Evolutionary conservation across 306 rosid species (phyloP), one percentile per base, ranked within the genome.

Genomic region (Carpinus fangiana): DNA sequence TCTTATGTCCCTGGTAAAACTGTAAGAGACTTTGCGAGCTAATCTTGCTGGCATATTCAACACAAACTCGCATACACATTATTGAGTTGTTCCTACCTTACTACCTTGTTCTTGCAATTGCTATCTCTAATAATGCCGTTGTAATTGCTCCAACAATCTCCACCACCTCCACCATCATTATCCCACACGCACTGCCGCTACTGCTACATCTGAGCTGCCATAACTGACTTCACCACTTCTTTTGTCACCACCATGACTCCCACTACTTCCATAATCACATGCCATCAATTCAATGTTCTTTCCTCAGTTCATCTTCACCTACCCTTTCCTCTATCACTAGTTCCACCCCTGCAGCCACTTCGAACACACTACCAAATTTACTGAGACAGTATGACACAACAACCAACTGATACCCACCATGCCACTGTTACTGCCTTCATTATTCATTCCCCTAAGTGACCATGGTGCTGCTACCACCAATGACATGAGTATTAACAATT

Each of bases 61-160:
- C 36, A 18, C 21, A 7, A 34, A 65, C 50, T 16, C 12, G 8
- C 50, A 66, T n/a, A 66, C 72, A 18, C 2, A 36, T 41, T 66
- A 16, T 64, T 36, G 45, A 64, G 60, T 47, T 83, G 23, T 73
- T 72, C 53, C 57, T 23, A 59, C 65, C 36, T 23, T 23, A 20
- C 65, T 52, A 48, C 14, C 14, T 11, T 11, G 14, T 48, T 17
- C 65, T 57, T 57, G 34, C 34, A 57, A 57, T 21, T 57, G 65
- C 36, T 34, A 16, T 17, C 46, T 34, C 70, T 17, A 14, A 1
- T 36, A 64, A 64, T 14, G 72, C 16, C 50, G 0, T 41, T n/a
- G 72, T 41, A 66, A 38, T 38, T 66, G 7, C 50, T 9, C 48
- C 16, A 43, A 14, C 72, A 17, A 17, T 18, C 50, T 16, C 71